Conservation (phyloP, 768 basidiomycete species). For the Bullera alba region DNA sequence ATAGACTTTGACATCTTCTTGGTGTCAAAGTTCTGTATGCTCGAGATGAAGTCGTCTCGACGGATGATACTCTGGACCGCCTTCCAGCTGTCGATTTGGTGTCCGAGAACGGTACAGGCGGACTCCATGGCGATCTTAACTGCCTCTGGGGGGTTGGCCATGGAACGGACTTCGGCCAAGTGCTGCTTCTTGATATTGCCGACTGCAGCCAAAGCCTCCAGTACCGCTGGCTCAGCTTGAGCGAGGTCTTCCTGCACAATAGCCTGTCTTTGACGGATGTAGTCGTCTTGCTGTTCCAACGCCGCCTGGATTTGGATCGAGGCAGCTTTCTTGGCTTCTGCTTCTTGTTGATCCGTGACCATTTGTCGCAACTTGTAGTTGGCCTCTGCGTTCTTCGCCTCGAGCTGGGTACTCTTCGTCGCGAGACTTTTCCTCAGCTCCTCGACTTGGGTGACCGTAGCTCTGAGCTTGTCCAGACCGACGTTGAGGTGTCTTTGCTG, state of each 20-base stretch:
- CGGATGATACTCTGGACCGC: constrained; percentile 92
- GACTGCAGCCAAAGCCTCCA: constrained; percentile 92
- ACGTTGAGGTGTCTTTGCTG: constrained; percentile 98
- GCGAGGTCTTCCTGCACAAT: constrained; percentile 93
- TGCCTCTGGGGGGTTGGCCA: constrained; percentile 97
- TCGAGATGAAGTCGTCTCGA: constrained; percentile 90
- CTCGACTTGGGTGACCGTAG: constrained; percentile 95
- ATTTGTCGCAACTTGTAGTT: constrained; percentile 96
- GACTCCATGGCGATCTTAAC: constrained; percentile 99
- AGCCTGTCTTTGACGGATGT: constrained; percentile 78
- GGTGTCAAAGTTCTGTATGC: constrained; percentile 94
- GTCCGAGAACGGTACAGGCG: constrained; percentile 89
- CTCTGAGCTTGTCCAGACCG: constrained; percentile 89
- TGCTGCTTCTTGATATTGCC: constrained; percentile 93
- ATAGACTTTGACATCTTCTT: constrained; percentile 81
- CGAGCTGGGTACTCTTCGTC: constrained; percentile 81
- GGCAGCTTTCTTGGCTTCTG: constrained; percentile 93
- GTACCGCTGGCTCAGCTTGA: constrained; percentile 92
- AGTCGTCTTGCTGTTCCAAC: constrained; percentile 78
- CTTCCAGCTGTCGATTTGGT: constrained; percentile 95
- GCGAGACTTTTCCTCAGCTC: constrained; percentile 91
- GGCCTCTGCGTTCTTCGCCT: constrained; percentile 88
- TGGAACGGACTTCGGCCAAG: constrained; percentile 89
- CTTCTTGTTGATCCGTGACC: constrained; percentile 97
- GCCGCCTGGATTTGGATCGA: constrained; percentile 95